Conservation (phyloP, 345 rosid species). For the Brassica carinata region DNA sequence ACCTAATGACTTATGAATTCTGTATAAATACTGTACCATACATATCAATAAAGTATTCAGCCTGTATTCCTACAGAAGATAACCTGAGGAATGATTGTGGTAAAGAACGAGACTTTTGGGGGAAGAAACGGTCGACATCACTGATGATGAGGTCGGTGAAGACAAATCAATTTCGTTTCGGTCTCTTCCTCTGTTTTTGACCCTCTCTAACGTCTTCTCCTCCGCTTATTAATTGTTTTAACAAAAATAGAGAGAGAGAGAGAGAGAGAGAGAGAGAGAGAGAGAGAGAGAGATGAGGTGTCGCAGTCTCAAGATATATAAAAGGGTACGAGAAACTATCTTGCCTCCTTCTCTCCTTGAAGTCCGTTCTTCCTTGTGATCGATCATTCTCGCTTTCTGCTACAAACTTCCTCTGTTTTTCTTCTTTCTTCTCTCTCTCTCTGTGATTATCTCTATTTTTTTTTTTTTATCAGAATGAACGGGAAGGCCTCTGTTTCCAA, state of each 20-base stretch:
- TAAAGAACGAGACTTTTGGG: slow-evolving; percentile 61
- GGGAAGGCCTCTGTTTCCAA: slow-evolving; percentile 71
- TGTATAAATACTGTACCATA: no score
- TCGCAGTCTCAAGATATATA: slow-evolving; percentile 30
- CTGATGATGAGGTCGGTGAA: slow-evolving; percentile 70
- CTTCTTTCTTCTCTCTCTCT: neutral
- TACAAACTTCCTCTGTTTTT: slow-evolving; percentile 7
- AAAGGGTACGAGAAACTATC: slow-evolving; percentile 26
- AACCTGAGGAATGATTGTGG: slow-evolving; percentile 33
- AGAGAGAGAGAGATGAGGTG: slow-evolving; percentile 16
- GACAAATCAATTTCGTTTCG: slow-evolving; percentile 64
- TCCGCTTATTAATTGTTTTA: no score
- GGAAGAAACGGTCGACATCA: slow-evolving; percentile 40
- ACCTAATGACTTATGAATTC: no score
- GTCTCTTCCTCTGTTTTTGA: slow-evolving; percentile 47
- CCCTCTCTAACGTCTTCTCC: slow-evolving; percentile 16
- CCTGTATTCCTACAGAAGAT: no score
- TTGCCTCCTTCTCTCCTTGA: slow-evolving; percentile 32
- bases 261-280: slow-evolving; percentile 1
- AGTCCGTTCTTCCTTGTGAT: slow-evolving; percentile 42
- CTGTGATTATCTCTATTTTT: neutral
- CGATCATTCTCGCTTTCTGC: slow-evolving; percentile 22
- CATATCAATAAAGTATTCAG: no score
- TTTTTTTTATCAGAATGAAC: slow-evolving; percentile 49
- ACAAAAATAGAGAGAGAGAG: slow-evolving; percentile 8